These are phyloP conservation scores for Leishmania amazonensis DNA, from an alignment of 208 protist genomes.

Conservation along the genomic window DNA sequence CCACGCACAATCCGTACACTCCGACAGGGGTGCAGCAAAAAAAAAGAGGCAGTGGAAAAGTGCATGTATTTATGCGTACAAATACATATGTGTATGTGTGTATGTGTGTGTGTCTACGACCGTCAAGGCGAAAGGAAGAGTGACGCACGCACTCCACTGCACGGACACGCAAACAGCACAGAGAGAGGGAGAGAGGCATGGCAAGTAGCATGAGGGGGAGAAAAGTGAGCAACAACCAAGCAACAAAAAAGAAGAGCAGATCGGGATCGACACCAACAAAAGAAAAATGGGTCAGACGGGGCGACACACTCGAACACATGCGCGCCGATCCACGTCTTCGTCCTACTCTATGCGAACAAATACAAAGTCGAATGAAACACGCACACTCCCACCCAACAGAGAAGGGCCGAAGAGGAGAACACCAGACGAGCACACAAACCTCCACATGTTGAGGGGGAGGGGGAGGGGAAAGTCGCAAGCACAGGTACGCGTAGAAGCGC, in stretches of 20 bases:
- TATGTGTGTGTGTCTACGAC: neutral
- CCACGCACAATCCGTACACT: neutral
- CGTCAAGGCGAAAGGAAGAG: neutral
- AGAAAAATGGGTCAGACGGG: neutral
- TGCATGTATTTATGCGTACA: neutral
- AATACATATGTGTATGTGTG: neutral
- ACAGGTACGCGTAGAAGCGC: too few relatives aligned
- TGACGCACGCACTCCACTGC: neutral
- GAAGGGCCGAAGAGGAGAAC: neutral
- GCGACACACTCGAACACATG: neutral
- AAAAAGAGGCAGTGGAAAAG: neutral
- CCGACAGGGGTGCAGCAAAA: neutral
- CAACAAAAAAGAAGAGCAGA: conserved; percentile 7
- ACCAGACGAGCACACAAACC: neutral
- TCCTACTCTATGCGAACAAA: neutral
- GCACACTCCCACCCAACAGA: neutral
- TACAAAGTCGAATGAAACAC: neutral
- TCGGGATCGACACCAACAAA: neutral
- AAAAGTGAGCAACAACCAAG: neutral
- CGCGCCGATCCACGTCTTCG: neutral
- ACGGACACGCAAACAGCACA: neutral
- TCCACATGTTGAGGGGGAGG: neutral
- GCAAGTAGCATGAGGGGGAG: neutral
- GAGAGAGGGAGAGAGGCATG: neutral
- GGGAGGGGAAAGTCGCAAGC: too few relatives aligned